Evolutionary conservation across 768 basidiomycete genomes (phyloP), one percentile per base, ranked within the genome.

Genomic region (Chlorophyllum brunneum): DNA sequence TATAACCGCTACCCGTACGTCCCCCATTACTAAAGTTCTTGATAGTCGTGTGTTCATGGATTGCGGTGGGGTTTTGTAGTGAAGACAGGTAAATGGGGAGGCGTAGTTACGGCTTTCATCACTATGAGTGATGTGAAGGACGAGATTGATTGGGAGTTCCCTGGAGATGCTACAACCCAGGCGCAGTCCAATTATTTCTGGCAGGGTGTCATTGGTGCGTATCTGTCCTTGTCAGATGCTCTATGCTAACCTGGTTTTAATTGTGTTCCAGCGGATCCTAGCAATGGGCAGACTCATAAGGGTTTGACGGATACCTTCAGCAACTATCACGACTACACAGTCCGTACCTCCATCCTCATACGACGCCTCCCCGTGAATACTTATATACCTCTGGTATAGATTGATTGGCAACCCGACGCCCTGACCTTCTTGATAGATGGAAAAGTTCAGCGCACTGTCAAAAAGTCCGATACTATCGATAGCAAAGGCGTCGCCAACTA

Each of bases 61-160:
- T 24, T 22, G 23, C 34, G 6, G 51, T 7, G 38, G 37, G 36
- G 39, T 9, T 40, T 24, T 51, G 26, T 59, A 87, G 86, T 90
- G 58, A 91, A 90, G 70, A 86, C 88, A 0, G 82, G 86, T 36
- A 79, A 81, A 51, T 91, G 88, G 88, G 75, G 64, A 15, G 91
- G 91, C 29, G 83, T 94, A 5, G 86, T 95, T 48, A 85, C 86
- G 0, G 91, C 92, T 7, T 88, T 87, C 68, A 88, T 91, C 61
- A 86, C 85, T 4, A 92, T 92, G 91, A 82, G 80, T 59, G 80
- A 85, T 57, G 76, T 91, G 59, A 90, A 88, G 64, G 87, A 90
- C 61, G 90, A 92, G 63, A 88, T 92, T 46, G 89, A 92, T 57
- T 91, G 90, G 88, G 88, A 91, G 63, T 92, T 84, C 60, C 85